A percentile compares a stretch with the other conserved stretches of the same genome.
These are phyloP conservation scores for Gossypium rotundifolium DNA, from an alignment of 345 rosid species.

Conservation along the genomic window DNA sequence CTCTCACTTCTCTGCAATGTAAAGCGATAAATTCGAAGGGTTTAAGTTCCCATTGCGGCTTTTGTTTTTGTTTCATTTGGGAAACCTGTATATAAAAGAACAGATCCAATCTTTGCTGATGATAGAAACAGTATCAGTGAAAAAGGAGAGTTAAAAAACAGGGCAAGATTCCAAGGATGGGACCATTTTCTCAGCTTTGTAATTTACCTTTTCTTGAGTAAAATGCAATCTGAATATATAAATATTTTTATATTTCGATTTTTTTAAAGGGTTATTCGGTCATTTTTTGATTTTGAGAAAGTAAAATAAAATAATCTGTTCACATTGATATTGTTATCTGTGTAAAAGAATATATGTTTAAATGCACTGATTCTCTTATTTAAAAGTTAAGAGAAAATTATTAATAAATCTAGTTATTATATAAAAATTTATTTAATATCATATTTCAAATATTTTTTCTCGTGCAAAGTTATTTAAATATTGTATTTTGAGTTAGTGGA, in stretches of 20 bases:
- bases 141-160: not conserved
- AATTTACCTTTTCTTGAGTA: not conserved
- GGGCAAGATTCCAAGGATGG: not conserved
- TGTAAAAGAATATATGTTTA: fast-evolving
- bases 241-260: not conserved
- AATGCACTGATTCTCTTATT: fast-evolving
- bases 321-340: too few relatives aligned
- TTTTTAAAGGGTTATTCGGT: too few relatives aligned
- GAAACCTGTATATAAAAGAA: not conserved
- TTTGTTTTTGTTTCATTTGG: not conserved
- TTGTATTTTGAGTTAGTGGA: not conserved
- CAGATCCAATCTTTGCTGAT: not conserved
- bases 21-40: too few relatives aligned
- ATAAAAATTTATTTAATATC: too few relatives aligned
- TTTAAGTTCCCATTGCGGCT: too few relatives aligned
- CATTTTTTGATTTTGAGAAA: too few relatives aligned
- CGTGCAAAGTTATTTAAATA: not conserved
- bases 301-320: fast-evolving
- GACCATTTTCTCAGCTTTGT: slow-evolving; percentile 9
- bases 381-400: too few relatives aligned
- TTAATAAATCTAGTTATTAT: too few relatives aligned
- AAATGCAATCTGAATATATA: not conserved
- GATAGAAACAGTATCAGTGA: not conserved
- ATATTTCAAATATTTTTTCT: not conserved
- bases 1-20: too few relatives aligned